Evolutionary conservation across 2,329 filamentous ascomycete genomes (phyloP), one percentile per base, ranked within the genome.

Genomic region (Microsporum ferrugineum): DNA sequence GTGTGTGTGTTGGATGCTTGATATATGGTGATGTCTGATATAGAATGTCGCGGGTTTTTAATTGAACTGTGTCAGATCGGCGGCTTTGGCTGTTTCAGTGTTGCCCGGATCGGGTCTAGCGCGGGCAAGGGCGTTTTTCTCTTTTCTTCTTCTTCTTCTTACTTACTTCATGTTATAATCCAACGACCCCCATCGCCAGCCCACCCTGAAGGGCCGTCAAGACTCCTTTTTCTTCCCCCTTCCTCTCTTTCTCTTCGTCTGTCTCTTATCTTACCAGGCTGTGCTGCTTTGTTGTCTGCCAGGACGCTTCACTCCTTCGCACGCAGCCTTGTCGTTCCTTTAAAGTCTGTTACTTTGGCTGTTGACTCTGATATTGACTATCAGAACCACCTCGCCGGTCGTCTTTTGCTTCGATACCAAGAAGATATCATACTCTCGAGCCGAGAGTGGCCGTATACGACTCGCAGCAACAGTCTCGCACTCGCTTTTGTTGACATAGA

Each of bases 271-370:
- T 57, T 43, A 14, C 14, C 39, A 29, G 34, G 53, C 57, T 14
- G 51, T 14, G 51, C 45, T 36, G 51, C 51, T 55, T 23, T 23
- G 49, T 55, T 34, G 49, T 55, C 49, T 55, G 14, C 33, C 14
- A 17, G 23, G 49, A 36, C 49, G 7, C 51, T 36, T 47, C 51
- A 55, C 51, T 55, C 51, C 51, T 55, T 55, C 51, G 51, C 51
- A n/a, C 51, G 51, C 51, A 33, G 51, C 31, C 51, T 55, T 14
- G 47, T 60, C 55, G 23, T 56, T 62, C 57, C 31, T 63, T 58
- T 41, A 43, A n/a, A 10, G 23, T 8, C 8, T 31, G 23, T 2
- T 14, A 51, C 39, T 62, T 12, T 39, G 12, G 49, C 49, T 27
- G 17, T 23, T 23, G 29, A 8, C 53, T 31, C 55, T 59, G 47